A percentile compares a stretch with the other conserved stretches of the same genome.
These are phyloP conservation scores for Candida tunisiensis DNA, from an alignment of 1,139 yeast species.

Conservation along the genomic window DNA sequence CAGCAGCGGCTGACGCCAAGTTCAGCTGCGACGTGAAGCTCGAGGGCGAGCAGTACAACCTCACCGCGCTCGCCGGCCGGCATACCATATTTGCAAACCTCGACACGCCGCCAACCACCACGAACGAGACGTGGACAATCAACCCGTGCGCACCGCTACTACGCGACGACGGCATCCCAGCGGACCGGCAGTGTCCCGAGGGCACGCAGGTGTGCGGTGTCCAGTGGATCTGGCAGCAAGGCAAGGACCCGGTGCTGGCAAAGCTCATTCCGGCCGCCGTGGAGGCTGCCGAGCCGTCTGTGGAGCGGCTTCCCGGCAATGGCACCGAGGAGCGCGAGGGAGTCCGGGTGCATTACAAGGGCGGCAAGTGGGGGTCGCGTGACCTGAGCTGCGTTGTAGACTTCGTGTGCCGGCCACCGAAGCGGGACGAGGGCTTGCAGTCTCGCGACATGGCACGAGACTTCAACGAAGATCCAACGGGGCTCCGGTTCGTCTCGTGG, in stretches of 20 bases:
- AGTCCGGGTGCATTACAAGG: constrained; percentile 30
- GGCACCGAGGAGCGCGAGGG: constrained; percentile 28
- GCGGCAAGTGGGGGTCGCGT: constrained; percentile 56
- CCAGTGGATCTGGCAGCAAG: constrained; percentile 19
- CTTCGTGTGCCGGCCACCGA: constrained; percentile 46
- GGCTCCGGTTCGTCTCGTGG: constrained; percentile 16
- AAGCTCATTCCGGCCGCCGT: constrained; percentile 37
- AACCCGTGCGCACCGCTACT: constrained; percentile 47
- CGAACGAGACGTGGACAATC: constrained; percentile 47
- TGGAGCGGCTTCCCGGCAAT: constrained; percentile 8
- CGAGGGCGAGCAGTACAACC: constrained; percentile 25
- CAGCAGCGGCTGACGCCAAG: constrained; percentile 13
- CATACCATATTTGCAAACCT: constrained; percentile 23
- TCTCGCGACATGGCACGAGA: too few species aligned
- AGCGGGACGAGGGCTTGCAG: too few species aligned
- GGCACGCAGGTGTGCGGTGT: constrained; percentile 44
- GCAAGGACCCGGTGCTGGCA: constrained; percentile 26
- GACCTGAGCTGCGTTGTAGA: constrained; percentile 33
- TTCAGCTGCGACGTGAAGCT: constrained; percentile 32
- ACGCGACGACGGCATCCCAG: constrained; percentile 13
- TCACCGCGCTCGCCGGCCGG: constrained; percentile 28
- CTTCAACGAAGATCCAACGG: constrained; percentile 17
- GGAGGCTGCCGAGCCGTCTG: constrained; percentile 13
- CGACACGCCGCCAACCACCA: constrained; percentile 66
- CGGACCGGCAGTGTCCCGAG: constrained; percentile 35